Percentiles rank a stretch among this genome's conserved stretches.
Evolutionary conservation across 2,329 filamentous ascomycete species (phyloP).

Genomic region (Colletotrichum viniferum): DNA sequence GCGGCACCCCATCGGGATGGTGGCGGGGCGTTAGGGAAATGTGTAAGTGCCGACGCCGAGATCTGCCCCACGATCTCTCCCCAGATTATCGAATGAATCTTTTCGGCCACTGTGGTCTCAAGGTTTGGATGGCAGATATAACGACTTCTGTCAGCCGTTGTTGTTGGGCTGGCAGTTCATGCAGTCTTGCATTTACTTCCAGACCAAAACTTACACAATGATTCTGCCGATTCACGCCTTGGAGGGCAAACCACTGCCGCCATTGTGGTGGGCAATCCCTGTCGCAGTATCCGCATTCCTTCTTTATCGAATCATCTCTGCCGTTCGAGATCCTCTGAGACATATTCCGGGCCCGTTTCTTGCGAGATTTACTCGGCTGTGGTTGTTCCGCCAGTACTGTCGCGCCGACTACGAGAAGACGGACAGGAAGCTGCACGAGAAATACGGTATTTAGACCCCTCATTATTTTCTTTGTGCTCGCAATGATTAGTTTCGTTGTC

Average conservation of each 20-base stretch:
- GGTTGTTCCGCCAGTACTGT: conserved; percentile 27
- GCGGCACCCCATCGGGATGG: neutral
- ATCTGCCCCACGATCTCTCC: neutral
- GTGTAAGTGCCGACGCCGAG: neutral
- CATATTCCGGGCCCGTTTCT: conserved; percentile 29
- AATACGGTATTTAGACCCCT: conserved; percentile 27
- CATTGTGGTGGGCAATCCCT: neutral
- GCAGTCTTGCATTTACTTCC: neutral
- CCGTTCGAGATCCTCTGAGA: neutral
- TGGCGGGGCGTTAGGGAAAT: neutral
- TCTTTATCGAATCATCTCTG: neutral
- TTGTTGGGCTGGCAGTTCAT: neutral
- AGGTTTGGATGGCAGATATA: neutral
- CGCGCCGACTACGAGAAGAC: conserved; percentile 29
- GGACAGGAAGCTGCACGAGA: conserved; percentile 31
- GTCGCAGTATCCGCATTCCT: neutral
- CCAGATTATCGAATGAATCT: neutral
- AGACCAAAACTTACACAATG: neutral
- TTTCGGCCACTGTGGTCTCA: rapidly evolving
- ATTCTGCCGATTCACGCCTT: neutral
- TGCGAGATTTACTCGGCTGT: conserved; percentile 31
- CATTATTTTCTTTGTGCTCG: too few species aligned
- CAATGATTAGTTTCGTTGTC: too few species aligned
- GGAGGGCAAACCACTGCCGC: neutral
- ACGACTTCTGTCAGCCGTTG: neutral